phyloP scores from a whole-genome alignment of 177 flowering plant genomes.

The Vitis hybrid region DNA sequence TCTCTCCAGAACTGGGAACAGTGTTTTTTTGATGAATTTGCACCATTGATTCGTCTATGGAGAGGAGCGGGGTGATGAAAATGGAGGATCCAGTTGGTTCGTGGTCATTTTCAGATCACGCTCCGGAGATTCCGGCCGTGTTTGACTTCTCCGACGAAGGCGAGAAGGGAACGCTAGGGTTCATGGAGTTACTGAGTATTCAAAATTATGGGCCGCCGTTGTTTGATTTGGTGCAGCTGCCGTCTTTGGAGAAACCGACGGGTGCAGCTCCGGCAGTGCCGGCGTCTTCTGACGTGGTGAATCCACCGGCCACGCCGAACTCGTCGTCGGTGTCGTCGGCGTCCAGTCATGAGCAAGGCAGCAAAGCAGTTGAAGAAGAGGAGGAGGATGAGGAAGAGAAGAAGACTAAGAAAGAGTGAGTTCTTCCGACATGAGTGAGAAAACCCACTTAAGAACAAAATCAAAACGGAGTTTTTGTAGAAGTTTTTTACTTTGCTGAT shows the following conservation, averaged over 20 bases:
- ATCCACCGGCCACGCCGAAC: constrained; percentile 60
- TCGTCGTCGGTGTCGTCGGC: constrained; percentile 56
- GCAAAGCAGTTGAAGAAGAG: constrained; percentile 21
- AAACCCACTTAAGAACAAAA: no score
- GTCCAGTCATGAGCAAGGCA: constrained; percentile 37
- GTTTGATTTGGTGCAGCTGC: constrained; percentile 14
- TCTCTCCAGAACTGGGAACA: background rate
- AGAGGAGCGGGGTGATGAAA: constrained; percentile 16
- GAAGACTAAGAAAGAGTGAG: constrained; percentile 48
- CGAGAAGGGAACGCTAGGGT: constrained; percentile 42
- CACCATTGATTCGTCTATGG: constrained; percentile 9
- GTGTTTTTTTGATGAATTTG: background rate
- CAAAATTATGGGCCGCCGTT: constrained; percentile 35
- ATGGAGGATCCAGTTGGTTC: constrained; percentile 19
- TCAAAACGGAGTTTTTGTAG: no score
- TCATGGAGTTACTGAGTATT: constrained; percentile 57
- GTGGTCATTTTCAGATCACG: constrained; percentile 19
- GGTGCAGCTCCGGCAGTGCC: constrained; percentile 1
- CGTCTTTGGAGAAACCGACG: background rate
- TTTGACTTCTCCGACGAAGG: constrained; percentile 24
- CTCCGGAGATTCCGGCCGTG: constrained; percentile 6
- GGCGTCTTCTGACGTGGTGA: constrained; percentile 28
- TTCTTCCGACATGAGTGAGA: background rate
- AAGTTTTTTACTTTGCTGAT: background rate
- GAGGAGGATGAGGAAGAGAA: constrained; percentile 30